Percentiles rank a stretch among this genome's conserved stretches.
Evolutionary conservation across 768 basidiomycete genomes (phyloP).

Genomic region (Phylloporus arenicola): DNA sequence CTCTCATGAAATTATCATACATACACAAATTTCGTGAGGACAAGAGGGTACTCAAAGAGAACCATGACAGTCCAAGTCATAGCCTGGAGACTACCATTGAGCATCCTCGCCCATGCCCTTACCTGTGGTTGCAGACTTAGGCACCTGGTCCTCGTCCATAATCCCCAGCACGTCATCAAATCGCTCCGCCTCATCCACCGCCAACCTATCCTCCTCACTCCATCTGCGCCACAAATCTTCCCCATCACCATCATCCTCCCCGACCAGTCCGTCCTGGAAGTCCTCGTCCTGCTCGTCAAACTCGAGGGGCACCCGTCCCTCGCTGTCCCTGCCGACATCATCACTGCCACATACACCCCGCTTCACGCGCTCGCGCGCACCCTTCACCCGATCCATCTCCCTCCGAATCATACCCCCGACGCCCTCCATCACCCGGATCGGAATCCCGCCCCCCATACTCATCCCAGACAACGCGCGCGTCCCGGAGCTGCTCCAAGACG

Average conservation of each 20-base stretch:
- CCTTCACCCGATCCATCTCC: constrained; percentile 31
- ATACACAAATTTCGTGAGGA: too few species aligned
- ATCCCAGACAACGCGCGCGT: constrained; percentile 18
- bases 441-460: constrained; percentile 19
- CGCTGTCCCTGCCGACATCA: background rate
- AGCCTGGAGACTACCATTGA: background rate
- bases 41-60: too few species aligned
- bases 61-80: too few species aligned
- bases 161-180: constrained; percentile 32
- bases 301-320: too few species aligned
- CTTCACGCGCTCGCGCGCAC: constrained; percentile 1
- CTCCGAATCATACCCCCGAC: constrained; percentile 50
- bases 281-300: constrained; percentile 72
- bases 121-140: constrained; percentile 1
- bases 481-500: constrained; percentile 14
- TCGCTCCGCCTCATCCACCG: constrained; percentile 28
- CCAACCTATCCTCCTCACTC: too few species aligned
- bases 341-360: background rate
- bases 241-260: background rate
- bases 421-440: constrained; percentile 60
- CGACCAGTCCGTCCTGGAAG: constrained; percentile 26
- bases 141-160: constrained; percentile 30
- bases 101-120: background rate
- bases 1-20: too few species aligned
- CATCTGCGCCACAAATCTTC: constrained; percentile 23